Percentiles rank a stretch among this genome's conserved stretches.
phyloP scores from a whole-genome alignment of 1,284 basidiomycete genomes.

The Melampsora americana region DNA sequence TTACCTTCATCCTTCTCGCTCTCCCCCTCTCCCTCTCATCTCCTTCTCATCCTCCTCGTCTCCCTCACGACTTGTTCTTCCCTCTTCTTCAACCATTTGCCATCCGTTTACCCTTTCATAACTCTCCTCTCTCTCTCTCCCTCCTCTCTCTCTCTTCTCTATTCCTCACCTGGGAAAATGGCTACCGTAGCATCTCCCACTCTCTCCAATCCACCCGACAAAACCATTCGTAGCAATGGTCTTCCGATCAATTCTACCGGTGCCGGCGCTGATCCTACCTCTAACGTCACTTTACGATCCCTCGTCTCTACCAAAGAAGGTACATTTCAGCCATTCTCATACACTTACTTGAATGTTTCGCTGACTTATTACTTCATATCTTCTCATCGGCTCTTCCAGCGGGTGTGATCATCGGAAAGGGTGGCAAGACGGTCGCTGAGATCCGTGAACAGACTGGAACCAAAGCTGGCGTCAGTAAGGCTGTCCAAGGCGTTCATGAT shows the following conservation, averaged over 20 bases:
- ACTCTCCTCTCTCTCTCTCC: constrained; percentile 33
- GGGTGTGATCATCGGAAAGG: constrained; percentile 66
- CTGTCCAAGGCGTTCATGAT: constrained; percentile 94
- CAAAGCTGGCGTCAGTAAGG: constrained; percentile 97
- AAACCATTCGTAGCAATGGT: constrained; percentile 43
- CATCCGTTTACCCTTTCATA: constrained; percentile 16
- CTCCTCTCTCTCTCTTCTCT: constrained; percentile 18
- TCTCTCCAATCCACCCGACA: constrained; percentile 49
- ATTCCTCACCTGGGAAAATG: constrained; percentile 15
- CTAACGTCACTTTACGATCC: constrained; percentile 72
- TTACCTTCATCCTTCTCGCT: no score
- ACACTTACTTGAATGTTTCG: no score
- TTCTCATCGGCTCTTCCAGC: constrained; percentile 12
- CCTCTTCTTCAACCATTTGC: constrained; percentile 18
- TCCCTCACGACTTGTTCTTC: neutral
- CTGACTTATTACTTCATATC: constrained; percentile 2
- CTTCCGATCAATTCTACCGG: constrained; percentile 42
- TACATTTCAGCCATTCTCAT: constrained; percentile 6
- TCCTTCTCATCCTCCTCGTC: constrained; percentile 12
- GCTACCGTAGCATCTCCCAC: constrained; percentile 44
- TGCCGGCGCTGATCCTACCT: constrained; percentile 41
- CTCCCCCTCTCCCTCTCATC: neutral
- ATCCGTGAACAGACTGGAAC: constrained; percentile 90
- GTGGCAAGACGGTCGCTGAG: constrained; percentile 93
- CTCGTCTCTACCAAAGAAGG: constrained; percentile 87